phyloP scores from a whole-genome alignment of 2,329 filamentous ascomycete species.

The Dothideomycetidae sp. region DNA sequence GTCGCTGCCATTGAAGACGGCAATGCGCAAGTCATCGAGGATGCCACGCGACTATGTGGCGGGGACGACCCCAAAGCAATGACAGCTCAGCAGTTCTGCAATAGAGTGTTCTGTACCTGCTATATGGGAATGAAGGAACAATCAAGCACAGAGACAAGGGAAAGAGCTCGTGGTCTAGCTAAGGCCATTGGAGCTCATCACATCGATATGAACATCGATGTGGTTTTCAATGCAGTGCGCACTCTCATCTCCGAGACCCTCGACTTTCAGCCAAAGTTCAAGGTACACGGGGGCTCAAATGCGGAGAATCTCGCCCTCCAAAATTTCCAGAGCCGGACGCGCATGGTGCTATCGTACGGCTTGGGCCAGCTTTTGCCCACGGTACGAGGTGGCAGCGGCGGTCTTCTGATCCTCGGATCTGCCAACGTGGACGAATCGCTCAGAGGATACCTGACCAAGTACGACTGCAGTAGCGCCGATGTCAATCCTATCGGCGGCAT shows the following conservation, averaged over 20 bases:
- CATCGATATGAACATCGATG: slow-evolving; percentile 59
- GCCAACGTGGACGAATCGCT: slow-evolving; percentile 51
- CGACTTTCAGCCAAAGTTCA: slow-evolving; percentile 47
- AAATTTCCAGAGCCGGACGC: slow-evolving; percentile 50
- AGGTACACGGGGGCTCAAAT: slow-evolving; percentile 45
- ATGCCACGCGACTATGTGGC: slow-evolving; percentile 39
- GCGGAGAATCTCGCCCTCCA: slow-evolving; percentile 53
- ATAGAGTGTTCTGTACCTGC: slow-evolving; percentile 45
- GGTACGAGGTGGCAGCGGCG: slow-evolving; percentile 43
- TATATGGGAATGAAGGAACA: slow-evolving; percentile 57
- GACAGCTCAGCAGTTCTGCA: slow-evolving; percentile 46
- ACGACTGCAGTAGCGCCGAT: slow-evolving; percentile 43
- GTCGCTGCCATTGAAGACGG: slow-evolving; percentile 36
- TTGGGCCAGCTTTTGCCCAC: slow-evolving; percentile 50
- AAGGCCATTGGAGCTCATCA: slow-evolving; percentile 57
- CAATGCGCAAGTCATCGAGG: slow-evolving; percentile 40
- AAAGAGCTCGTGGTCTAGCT: slow-evolving; percentile 47
- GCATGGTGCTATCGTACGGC: slow-evolving; percentile 53
- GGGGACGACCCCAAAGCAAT: slow-evolving; percentile 33
- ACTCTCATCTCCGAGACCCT: slow-evolving; percentile 45
- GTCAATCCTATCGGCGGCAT: slow-evolving; percentile 51
- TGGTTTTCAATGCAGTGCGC: slow-evolving; percentile 45
- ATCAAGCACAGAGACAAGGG: slow-evolving; percentile 51
- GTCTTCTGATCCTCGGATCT: slow-evolving; percentile 50
- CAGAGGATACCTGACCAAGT: slow-evolving; percentile 54